Conservation (phyloP, 768 basidiomycete species). For the Russula ochroleuca region DNA sequence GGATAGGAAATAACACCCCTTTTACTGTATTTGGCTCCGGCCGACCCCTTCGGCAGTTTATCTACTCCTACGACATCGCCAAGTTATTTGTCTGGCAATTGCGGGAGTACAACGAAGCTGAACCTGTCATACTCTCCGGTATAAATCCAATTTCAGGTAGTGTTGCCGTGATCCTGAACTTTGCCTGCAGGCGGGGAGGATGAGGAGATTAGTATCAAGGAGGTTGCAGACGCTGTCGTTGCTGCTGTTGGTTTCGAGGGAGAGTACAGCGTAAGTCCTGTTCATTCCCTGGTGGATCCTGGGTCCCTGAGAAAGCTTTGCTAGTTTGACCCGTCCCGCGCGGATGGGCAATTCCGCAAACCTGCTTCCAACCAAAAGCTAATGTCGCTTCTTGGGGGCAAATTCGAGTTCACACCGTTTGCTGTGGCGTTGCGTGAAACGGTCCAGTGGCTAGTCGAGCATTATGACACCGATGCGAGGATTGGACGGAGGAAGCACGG, state of each 20-base stretch:
- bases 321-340: conserved; percentile 77
- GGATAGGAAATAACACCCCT: conserved; percentile 68
- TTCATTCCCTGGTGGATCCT: background rate
- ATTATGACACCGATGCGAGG: conserved; percentile 64
- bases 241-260: conserved; percentile 75
- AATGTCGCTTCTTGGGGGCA: conserved; percentile 60
- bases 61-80: conserved; percentile 94
- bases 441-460: conserved; percentile 84
- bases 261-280: conserved; percentile 56
- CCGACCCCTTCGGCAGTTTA: conserved; percentile 93
- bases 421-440: conserved; percentile 71
- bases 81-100: conserved; percentile 93
- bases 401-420: conserved; percentile 89
- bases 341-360: conserved; percentile 95
- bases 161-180: background rate
- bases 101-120: conserved; percentile 86
- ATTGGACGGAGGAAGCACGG: conserved; percentile 39
- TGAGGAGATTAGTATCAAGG: conserved; percentile 90
- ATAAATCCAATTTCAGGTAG: conserved; percentile 14
- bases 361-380: conserved; percentile 93
- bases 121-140: conserved; percentile 91
- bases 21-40: conserved; percentile 89
- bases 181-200: conserved; percentile 73
- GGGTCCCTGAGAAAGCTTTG: conserved; percentile 3
- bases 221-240: conserved; percentile 88